A percentile compares a stretch with the other conserved stretches of the same genome.
Evolutionary conservation across 805 yeast species (phyloP).

Genomic region (Blastobotrys attinorum): DNA sequence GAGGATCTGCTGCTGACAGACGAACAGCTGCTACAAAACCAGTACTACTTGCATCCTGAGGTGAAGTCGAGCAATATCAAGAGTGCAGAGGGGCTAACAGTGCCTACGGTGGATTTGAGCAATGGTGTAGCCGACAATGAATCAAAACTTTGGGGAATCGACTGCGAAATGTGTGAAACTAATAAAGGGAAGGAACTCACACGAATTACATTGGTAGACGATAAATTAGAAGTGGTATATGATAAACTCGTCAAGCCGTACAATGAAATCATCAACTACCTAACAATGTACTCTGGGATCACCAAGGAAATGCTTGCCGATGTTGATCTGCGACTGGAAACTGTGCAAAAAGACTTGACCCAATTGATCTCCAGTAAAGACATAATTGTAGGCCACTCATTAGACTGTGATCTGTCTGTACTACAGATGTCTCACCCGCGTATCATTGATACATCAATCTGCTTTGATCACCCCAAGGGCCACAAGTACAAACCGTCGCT

Average conservation of each 20-base stretch:
- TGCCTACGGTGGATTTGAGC: neutral
- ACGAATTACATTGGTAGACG: slow-evolving; percentile 66
- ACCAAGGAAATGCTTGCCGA: slow-evolving; percentile 56
- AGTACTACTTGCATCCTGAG: slow-evolving; percentile 55
- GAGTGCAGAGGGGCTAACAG: neutral
- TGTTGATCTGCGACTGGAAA: slow-evolving; percentile 57
- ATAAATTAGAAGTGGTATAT: slow-evolving; percentile 45
- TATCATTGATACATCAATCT: slow-evolving; percentile 72
- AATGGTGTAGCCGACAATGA: slow-evolving; percentile 35
- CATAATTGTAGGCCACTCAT: slow-evolving; percentile 79
- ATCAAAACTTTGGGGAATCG: slow-evolving; percentile 65
- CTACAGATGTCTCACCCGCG: slow-evolving; percentile 63
- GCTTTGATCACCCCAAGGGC: slow-evolving; percentile 72
- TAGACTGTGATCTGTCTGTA: slow-evolving; percentile 73
- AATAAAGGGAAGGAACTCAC: slow-evolving; percentile 51
- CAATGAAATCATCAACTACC: slow-evolving; percentile 66
- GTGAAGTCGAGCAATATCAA: neutral
- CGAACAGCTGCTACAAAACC: slow-evolving; percentile 41
- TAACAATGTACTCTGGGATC: slow-evolving; percentile 82
- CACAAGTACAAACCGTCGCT: slow-evolving; percentile 75
- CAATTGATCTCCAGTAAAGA: slow-evolving; percentile 47
- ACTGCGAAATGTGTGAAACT: slow-evolving; percentile 88
- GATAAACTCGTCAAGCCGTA: slow-evolving; percentile 76
- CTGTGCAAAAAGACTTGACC: slow-evolving; percentile 55
- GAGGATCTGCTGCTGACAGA: slow-evolving; percentile 46